These are phyloP conservation scores for Phytophthora sansomeana DNA, from an alignment of 352 stramenopile genomes.

Conservation along the genomic window DNA sequence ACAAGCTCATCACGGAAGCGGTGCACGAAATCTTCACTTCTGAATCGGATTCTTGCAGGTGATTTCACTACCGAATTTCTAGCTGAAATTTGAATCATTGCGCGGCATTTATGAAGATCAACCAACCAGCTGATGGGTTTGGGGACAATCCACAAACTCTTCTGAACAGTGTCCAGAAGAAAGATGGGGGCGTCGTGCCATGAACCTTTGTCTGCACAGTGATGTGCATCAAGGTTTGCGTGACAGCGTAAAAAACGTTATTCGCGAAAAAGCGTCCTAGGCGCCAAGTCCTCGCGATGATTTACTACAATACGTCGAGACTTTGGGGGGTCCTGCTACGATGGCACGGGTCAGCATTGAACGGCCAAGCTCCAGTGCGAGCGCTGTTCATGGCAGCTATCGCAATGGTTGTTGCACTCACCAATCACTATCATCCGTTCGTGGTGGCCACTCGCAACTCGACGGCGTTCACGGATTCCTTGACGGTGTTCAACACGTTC, in stretches of 20 bases:
- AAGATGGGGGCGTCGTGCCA: slow-evolving; percentile 12
- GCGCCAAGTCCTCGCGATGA: slow-evolving; percentile 44
- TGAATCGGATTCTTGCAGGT: not conserved
- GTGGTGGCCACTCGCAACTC: slow-evolving; percentile 67
- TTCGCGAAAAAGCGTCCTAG: slow-evolving; percentile 20
- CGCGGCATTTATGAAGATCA: too few relatives aligned
- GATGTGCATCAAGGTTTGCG: slow-evolving; percentile 19
- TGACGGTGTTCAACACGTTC: slow-evolving; percentile 86
- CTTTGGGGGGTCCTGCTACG: slow-evolving; percentile 62
- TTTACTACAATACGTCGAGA: slow-evolving; percentile 73
- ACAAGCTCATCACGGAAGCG: too few relatives aligned
- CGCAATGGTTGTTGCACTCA: slow-evolving; percentile 46
- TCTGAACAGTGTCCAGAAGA: slow-evolving; percentile 15
- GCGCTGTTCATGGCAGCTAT: slow-evolving; percentile 68
- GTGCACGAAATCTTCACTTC: too few relatives aligned
- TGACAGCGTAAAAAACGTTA: slow-evolving; percentile 8
- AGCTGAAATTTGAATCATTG: not conserved
- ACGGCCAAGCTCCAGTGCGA: slow-evolving; percentile 64
- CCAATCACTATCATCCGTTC: slow-evolving; percentile 65
- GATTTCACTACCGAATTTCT: slow-evolving; percentile 22
- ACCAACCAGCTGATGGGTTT: slow-evolving; percentile 25
- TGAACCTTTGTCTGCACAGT: not conserved
- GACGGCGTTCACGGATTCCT: slow-evolving; percentile 73
- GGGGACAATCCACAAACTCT: slow-evolving; percentile 20
- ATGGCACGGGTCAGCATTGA: slow-evolving; percentile 75